phyloP scores from a whole-genome alignment of 2,329 filamentous ascomycete genomes.

The Calonectria crousiana region DNA sequence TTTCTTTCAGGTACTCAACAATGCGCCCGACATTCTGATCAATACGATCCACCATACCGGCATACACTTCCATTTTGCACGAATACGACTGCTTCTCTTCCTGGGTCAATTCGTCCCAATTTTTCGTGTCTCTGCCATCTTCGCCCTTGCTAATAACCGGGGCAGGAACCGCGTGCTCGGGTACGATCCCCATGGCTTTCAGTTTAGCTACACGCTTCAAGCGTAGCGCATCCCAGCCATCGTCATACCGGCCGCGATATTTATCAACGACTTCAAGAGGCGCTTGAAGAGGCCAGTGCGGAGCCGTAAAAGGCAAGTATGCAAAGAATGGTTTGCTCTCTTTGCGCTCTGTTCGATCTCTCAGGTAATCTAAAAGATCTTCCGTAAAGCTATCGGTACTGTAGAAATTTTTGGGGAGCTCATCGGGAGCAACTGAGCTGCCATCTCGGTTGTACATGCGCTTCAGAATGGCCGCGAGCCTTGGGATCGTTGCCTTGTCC shows the following conservation, averaged over 20 bases:
- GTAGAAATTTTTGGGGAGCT: conserved; percentile 57
- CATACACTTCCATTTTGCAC: conserved; percentile 71
- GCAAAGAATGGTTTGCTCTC: conserved; percentile 39
- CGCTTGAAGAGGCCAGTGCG: conserved; percentile 73
- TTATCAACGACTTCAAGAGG: conserved; percentile 65
- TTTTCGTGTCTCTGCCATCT: conserved; percentile 50
- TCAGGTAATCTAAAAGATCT: conserved; percentile 56
- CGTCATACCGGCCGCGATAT: conserved; percentile 70
- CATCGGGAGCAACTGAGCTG: conserved; percentile 41
- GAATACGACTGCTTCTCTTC: conserved; percentile 60
- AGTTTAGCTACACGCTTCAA: conserved; percentile 63
- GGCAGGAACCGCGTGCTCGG: conserved; percentile 61
- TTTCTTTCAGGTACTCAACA: not conserved
- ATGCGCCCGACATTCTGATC: conserved; percentile 66
- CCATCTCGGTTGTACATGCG: conserved; percentile 4
- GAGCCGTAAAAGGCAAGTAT: conserved; percentile 62
- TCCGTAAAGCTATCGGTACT: conserved; percentile 58
- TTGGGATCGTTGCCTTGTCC: conserved; percentile 10
- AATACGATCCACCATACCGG: conserved; percentile 73
- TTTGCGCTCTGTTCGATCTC: conserved; percentile 38
- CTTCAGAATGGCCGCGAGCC: not conserved
- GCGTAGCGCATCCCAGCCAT: conserved; percentile 68
- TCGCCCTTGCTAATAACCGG: conserved; percentile 53
- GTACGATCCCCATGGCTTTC: conserved; percentile 67
- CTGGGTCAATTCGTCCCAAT: conserved; percentile 57